A percentile compares a stretch with the other conserved stretches of the same genome.
These are phyloP conservation scores for Aspergillus novoparasiticus DNA, from an alignment of 2,329 filamentous ascomycete genomes.

Conservation along the genomic window DNA sequence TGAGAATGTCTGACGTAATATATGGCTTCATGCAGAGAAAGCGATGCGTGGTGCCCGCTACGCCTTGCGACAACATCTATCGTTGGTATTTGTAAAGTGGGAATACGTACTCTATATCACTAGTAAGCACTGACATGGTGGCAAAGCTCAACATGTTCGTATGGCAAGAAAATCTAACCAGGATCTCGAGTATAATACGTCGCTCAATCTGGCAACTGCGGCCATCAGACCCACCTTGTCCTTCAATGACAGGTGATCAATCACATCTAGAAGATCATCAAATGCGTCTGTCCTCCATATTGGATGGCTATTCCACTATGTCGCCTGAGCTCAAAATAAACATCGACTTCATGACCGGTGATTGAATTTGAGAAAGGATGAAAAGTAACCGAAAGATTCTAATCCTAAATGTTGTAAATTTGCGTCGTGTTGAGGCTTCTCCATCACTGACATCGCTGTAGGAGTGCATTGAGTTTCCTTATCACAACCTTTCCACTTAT, in stretches of 20 bases:
- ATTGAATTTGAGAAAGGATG: background rate
- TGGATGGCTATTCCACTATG: background rate
- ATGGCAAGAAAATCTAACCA: background rate
- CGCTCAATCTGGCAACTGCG: background rate
- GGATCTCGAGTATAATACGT: background rate
- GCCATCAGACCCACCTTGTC: background rate
- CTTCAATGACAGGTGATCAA: background rate
- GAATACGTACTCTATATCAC: background rate
- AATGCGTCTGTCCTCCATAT: background rate
- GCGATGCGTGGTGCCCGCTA: background rate
- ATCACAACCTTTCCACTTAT: background rate
- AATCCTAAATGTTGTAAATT: background rate
- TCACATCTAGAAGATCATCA: background rate
- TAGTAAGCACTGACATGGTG: background rate
- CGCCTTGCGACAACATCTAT: background rate
- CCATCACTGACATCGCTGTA: background rate
- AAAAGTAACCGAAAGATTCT: background rate
- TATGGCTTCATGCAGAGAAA: background rate
- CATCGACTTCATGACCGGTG: background rate
- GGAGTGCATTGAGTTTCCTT: background rate
- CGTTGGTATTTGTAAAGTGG: background rate
- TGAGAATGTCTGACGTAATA: too few relatives aligned
- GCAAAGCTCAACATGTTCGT: background rate
- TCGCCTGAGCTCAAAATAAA: background rate
- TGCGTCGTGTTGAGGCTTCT: background rate